Evolutionary conservation across 441 rosid species (phyloP).

Genomic region (Euphorbia celastroides): DNA sequence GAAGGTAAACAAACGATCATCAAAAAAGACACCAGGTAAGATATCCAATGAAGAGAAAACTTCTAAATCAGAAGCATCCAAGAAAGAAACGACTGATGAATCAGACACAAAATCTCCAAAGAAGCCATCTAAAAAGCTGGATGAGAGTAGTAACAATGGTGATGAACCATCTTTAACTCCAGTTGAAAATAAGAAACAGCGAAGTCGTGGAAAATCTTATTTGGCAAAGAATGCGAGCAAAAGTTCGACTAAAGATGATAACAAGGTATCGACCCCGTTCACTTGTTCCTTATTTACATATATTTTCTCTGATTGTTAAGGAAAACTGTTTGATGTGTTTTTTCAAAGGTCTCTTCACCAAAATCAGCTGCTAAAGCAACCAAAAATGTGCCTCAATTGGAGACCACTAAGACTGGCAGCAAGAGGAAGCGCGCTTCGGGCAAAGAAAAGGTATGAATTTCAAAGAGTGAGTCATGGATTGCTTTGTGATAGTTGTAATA

Average conservation of each 20-base stretch:
- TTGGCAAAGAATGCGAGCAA: slow-evolving; percentile 40
- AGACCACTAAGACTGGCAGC: slow-evolving; percentile 47
- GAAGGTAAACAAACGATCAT: slow-evolving; percentile 36
- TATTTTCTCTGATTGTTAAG: slow-evolving; percentile 3
- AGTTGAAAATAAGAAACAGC: slow-evolving; percentile 50
- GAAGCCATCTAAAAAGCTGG: slow-evolving; percentile 50
- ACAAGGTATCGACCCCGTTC: slow-evolving; percentile 34
- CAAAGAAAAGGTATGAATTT: slow-evolving; percentile 47
- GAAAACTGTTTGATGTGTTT: slow-evolving; percentile 9
- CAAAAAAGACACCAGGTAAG: slow-evolving; percentile 38
- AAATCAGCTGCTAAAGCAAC: slow-evolving; percentile 43
- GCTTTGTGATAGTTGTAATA: neutral
- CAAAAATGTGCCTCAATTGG: slow-evolving; percentile 41
- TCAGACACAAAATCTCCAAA: slow-evolving; percentile 49
- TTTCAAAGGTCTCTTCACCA: slow-evolving; percentile 38
- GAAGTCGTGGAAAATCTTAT: slow-evolving; percentile 41
- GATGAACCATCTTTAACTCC: slow-evolving; percentile 46
- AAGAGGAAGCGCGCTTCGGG: slow-evolving; percentile 59
- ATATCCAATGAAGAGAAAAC: slow-evolving; percentile 39
- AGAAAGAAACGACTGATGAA: slow-evolving; percentile 49
- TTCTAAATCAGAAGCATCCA: slow-evolving; percentile 32
- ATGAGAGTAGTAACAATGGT: slow-evolving; percentile 29
- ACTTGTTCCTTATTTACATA: slow-evolving; percentile 11
- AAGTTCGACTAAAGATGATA: slow-evolving; percentile 45
- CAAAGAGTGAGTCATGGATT: neutral